A percentile compares a stretch with the other conserved stretches of the same genome.
These are phyloP conservation scores for Bipolaris sorokiniana DNA, from an alignment of 2,329 filamentous ascomycete genomes.

Conservation along the genomic window DNA sequence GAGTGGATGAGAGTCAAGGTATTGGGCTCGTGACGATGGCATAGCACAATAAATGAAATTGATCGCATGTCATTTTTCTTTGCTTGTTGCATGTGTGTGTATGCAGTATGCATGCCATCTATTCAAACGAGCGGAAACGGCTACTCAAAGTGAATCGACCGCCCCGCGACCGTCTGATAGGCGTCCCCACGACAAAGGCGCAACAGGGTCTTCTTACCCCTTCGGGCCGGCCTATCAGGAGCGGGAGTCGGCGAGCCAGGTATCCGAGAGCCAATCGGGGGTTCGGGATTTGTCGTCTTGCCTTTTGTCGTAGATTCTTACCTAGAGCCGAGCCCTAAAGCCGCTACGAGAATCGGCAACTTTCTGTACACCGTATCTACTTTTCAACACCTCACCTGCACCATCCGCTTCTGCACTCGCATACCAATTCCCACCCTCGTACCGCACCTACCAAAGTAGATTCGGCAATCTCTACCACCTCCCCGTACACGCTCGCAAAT, in stretches of 20 bases:
- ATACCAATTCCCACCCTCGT: neutral
- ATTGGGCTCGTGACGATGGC: constrained; percentile 51
- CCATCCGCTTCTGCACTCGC: constrained; percentile 2
- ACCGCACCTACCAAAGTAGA: constrained; percentile 3
- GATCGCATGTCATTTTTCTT: neutral
- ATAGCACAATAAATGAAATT: constrained; percentile 1
- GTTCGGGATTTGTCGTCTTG: constrained; percentile 20
- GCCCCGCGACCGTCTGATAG: constrained; percentile 4
- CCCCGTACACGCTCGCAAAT: constrained; percentile 1
- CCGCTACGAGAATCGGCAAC: constrained; percentile 19
- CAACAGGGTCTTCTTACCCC: constrained; percentile 25
- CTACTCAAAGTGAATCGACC: constrained; percentile 9
- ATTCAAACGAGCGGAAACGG: constrained; percentile 5
- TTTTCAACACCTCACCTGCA: constrained; percentile 8
- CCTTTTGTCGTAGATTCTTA: constrained; percentile 6
- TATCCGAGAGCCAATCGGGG: constrained; percentile 21
- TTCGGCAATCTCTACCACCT: constrained; percentile 1
- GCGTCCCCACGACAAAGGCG: constrained; percentile 9
- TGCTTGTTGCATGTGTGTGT: neutral
- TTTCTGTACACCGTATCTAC: constrained; percentile 19
- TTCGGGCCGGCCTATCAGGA: constrained; percentile 13
- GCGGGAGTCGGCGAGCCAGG: constrained; percentile 12
- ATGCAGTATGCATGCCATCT: too few relatives aligned
- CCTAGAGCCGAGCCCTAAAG: constrained; percentile 14
- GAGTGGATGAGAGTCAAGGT: constrained; percentile 88